phyloP scores from a whole-genome alignment of 169 alveolate species.

The Eimeria brunetti region DNA sequence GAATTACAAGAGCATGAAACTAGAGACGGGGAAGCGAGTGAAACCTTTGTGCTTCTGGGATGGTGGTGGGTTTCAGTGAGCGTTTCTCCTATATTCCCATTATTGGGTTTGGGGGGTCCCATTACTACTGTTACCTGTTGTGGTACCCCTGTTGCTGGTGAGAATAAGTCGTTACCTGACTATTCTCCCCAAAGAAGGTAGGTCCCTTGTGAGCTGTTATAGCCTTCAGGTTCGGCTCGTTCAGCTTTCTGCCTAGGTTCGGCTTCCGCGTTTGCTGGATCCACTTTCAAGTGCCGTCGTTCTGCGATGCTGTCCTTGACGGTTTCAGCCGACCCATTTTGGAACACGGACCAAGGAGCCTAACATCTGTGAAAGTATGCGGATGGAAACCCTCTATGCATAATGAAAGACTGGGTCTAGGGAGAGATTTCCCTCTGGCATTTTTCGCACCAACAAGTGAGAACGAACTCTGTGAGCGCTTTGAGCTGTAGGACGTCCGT shows the following conservation, averaged over 20 bases:
- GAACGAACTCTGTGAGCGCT: slow-evolving; percentile 83
- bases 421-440: no score
- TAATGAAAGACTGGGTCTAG: slow-evolving; percentile 62
- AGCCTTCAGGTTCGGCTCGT: neutral
- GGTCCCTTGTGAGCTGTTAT: no score
- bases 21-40: slow-evolving; percentile 93
- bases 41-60: slow-evolving; percentile 81
- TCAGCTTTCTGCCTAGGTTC: neutral
- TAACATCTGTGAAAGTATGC: slow-evolving; percentile 90
- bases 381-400: slow-evolving; percentile 69
- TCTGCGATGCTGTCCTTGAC: slow-evolving; percentile 33
- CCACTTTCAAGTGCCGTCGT: neutral
- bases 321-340: slow-evolving; percentile 89
- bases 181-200: neutral
- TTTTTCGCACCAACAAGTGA: slow-evolving; percentile 35
- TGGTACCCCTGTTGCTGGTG: neutral
- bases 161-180: neutral
- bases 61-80: neutral
- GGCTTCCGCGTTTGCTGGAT: neutral
- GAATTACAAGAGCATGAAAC: slow-evolving; percentile 92
- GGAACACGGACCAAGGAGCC: slow-evolving; percentile 98
- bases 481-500: slow-evolving; percentile 92
- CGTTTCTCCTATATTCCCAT: neutral
- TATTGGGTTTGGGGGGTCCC: neutral
- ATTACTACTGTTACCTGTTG: neutral